Evolutionary conservation across 805 yeast genomes (phyloP), one percentile per base, ranked within the genome.

Genomic region (Wickerhamomyces xylosicus): DNA sequence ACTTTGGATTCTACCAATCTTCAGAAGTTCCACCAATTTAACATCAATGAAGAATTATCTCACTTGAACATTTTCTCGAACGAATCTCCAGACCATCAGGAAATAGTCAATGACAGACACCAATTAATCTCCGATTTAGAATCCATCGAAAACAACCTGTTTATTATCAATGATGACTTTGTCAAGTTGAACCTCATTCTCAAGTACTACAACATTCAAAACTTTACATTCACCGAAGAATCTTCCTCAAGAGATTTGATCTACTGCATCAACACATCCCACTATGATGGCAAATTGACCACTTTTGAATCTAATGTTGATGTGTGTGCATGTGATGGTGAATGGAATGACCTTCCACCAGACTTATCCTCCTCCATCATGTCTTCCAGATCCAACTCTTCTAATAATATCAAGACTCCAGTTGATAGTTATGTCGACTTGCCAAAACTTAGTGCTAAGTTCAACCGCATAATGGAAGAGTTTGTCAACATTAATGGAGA

Each of bases 1-100:
- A 42, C 50, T 25, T 25, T 25, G 29, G 29, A 25, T n/a, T n/a
- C 29, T 9, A 10, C 29, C n/a, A 25, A 25, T 35, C 22, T 22
- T 27, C 17, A 15, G 11, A 37, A 37, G 18, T 37, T 40, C 28
- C 35, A 40, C 22, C 20, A 34, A 13, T 25, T 41, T 15, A 16
- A 25, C 8, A 15, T 25, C 29, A 25, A 13, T 9, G 29, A 25
- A 25, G 29, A 25, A 25, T n/a, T 25, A 25, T n/a, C 8, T 4
- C 29, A 25, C 13, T 11, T 25, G 14, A 11, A 25, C 13, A n/a
- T 25, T n/a, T 25, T 25, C 14, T 25, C 29, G n/a, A 13, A 11
- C 9, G 10, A 21, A 6, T 21, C 25, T 6, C 25, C 25, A 21
- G 9, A 21, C 10, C 10, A 21, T 21, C 6, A 21, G 10, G 29